These are phyloP conservation scores for Capsella rubella DNA, from an alignment of 441 rosid genomes.

Conservation along the genomic window DNA sequence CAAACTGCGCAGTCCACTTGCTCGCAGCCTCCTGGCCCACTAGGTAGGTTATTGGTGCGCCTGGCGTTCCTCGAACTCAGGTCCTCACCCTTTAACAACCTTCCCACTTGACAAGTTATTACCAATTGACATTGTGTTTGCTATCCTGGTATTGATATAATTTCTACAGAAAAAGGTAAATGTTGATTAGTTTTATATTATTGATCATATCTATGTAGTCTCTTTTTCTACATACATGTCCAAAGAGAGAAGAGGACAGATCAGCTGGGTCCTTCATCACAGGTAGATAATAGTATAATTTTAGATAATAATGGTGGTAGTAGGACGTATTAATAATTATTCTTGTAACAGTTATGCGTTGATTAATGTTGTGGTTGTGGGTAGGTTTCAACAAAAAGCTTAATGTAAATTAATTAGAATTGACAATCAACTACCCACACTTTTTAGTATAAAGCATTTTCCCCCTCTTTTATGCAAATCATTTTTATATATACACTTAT, in stretches of 20 bases:
- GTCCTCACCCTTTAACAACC: too few species aligned
- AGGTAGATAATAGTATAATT: conserved; percentile 8
- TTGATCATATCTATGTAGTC: not conserved
- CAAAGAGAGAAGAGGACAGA: conserved; percentile 22
- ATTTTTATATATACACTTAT: too few species aligned
- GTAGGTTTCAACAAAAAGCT: conserved; percentile 12
- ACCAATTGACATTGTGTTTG: too few species aligned
- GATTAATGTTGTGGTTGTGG: conserved; percentile 12
- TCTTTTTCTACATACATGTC: conserved; percentile 12
- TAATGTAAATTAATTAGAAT: not conserved
- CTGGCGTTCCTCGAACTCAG: too few species aligned
- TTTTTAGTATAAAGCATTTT: not conserved
- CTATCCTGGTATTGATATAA: not conserved
- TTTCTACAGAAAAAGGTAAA: not conserved
- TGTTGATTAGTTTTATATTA: too few species aligned
- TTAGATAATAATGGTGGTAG: not conserved
- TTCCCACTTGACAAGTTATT: too few species aligned
- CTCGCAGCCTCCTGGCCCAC: too few species aligned
- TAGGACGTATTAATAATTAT: not conserved
- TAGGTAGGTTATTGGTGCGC: too few species aligned
- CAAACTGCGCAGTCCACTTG: too few species aligned
- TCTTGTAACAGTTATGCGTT: conserved; percentile 8
- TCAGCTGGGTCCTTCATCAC: not conserved
- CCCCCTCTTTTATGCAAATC: not conserved
- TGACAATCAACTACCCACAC: conserved; percentile 10